Conservation (phyloP, 2,329 filamentous ascomycete species). For the Alternaria postmessia region DNA sequence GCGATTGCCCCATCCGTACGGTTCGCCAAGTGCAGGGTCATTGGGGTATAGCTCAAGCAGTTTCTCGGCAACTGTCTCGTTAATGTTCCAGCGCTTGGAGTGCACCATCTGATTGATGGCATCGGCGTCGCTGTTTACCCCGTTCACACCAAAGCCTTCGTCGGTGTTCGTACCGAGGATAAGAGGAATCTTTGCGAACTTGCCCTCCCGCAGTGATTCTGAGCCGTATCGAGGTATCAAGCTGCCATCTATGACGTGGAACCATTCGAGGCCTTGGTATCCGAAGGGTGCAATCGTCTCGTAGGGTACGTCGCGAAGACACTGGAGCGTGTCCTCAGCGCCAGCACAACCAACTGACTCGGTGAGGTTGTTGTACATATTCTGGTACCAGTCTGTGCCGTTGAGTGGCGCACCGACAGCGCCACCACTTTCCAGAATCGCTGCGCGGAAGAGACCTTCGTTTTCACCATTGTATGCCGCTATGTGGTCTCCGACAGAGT, state of each 20-base stretch:
- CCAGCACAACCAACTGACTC: constrained; percentile 33
- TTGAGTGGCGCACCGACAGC: constrained; percentile 44
- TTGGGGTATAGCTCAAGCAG: constrained; percentile 42
- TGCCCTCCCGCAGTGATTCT: constrained; percentile 51
- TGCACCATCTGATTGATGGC: constrained; percentile 41
- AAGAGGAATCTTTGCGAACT: constrained; percentile 69
- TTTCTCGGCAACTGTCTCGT: constrained; percentile 27
- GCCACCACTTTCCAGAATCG: constrained; percentile 50
- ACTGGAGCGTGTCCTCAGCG: constrained; percentile 36
- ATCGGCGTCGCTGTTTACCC: constrained; percentile 54
- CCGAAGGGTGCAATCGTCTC: constrained; percentile 38
- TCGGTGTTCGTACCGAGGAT: constrained; percentile 71
- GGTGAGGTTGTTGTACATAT: constrained; percentile 42
- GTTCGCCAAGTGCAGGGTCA: constrained; percentile 56
- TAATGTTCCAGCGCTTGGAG: constrained; percentile 42
- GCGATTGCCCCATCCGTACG: constrained; percentile 47
- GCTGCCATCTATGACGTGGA: constrained; percentile 40
- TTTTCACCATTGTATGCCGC: constrained; percentile 50
- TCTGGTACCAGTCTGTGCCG: constrained; percentile 43
- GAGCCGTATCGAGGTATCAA: constrained; percentile 47
- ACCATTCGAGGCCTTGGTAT: constrained; percentile 42
- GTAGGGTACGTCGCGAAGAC: constrained; percentile 37
- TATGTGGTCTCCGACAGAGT: constrained; percentile 59
- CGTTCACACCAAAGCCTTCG: constrained; percentile 67
- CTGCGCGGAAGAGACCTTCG: constrained; percentile 54